Base-by-base conservation (phyloP, 257 asterid species). In the Scutellaria minor region DNA sequence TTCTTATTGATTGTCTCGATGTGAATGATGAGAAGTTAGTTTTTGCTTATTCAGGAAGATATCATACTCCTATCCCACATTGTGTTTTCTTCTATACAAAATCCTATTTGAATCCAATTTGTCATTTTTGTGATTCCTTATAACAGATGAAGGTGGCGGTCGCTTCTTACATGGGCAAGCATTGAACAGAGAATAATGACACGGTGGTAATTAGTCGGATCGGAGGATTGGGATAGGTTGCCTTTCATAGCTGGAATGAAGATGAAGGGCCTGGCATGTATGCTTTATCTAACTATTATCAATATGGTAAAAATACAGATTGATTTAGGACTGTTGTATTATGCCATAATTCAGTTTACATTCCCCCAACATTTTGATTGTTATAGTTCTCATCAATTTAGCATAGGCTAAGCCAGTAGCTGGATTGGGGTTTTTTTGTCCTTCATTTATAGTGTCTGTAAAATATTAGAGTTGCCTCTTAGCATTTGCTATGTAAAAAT, bases 111-210 rank as follows among this genome's bases (percentile, higher is more conserved):
- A 54, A 37, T 7, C 3, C 15, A 9, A 41, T 7, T 47, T 15
- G 20, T 66, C 18, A 5, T 66, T 56, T 71, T 61, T 57, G 31
- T 45, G 70, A 48, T 57, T 45, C 64, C 44, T 63, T 35, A 37
- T 44, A 52, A 77, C 91, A 88, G 96, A 83, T 11, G 96, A 86
- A 62, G 89, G 90, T 12, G 92, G 90, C 8, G 92, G 89, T 15
- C 91, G 78, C 44, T 90, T 82, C 90, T 68, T 87, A 77, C 95
- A 85, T 10, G 95, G 92, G 77, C 93, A 87, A 77, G 79, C 88
- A 71, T 64, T 87, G 88, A 81, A 76, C 59, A 47, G 85, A 80
- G 89, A 81, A 78, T 87, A 76, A 24, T 24, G 27, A 77, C 52
- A 18, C 18, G 18, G 52, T 56, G 10, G 9, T 15, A 73, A 53